phyloP scores from a whole-genome alignment of 805 yeast genomes.

The Starmerella vitae region DNA sequence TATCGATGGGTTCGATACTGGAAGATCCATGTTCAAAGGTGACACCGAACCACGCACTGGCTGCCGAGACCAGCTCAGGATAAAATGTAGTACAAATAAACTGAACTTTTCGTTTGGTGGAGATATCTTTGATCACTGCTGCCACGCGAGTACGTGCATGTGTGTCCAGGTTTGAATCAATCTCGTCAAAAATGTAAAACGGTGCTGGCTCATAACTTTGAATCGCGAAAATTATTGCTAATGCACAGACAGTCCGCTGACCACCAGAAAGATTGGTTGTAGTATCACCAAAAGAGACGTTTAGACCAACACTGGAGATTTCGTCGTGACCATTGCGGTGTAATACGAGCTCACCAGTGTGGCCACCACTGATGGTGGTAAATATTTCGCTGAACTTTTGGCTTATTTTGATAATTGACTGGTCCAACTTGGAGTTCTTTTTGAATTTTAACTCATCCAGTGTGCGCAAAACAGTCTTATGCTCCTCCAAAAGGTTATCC shows the following conservation, averaged over 20 bases:
- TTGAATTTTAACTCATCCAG: slow-evolving; percentile 57
- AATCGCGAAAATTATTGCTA: slow-evolving; percentile 82
- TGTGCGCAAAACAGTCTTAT: slow-evolving; percentile 52
- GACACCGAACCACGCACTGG: slow-evolving; percentile 80
- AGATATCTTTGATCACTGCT: slow-evolving; percentile 47
- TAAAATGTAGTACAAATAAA: slow-evolving; percentile 94
- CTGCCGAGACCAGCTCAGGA: slow-evolving; percentile 79
- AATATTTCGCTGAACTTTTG: slow-evolving; percentile 61
- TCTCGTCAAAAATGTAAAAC: slow-evolving; percentile 88
- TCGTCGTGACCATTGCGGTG: slow-evolving; percentile 28
- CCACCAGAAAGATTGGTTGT: slow-evolving; percentile 88
- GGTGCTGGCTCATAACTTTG: slow-evolving; percentile 96
- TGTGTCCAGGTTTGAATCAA: slow-evolving; percentile 89
- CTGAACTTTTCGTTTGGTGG: slow-evolving; percentile 38
- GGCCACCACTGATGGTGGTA: slow-evolving; percentile 69
- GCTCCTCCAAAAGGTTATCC: slow-evolving; percentile 55
- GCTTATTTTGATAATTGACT: slow-evolving; percentile 52
- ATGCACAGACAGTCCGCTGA: slow-evolving; percentile 91
- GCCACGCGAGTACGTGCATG: slow-evolving; percentile 87
- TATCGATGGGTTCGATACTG: slow-evolving; percentile 53
- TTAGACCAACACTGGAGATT: slow-evolving; percentile 69
- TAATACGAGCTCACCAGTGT: slow-evolving; percentile 62
- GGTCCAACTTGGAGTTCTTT: slow-evolving; percentile 68
- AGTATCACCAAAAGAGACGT: slow-evolving; percentile 80
- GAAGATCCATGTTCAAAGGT: slow-evolving; percentile 72